Evolutionary conservation across 2,329 filamentous ascomycete species (phyloP).

Genomic region (Paraphoma sp.): DNA sequence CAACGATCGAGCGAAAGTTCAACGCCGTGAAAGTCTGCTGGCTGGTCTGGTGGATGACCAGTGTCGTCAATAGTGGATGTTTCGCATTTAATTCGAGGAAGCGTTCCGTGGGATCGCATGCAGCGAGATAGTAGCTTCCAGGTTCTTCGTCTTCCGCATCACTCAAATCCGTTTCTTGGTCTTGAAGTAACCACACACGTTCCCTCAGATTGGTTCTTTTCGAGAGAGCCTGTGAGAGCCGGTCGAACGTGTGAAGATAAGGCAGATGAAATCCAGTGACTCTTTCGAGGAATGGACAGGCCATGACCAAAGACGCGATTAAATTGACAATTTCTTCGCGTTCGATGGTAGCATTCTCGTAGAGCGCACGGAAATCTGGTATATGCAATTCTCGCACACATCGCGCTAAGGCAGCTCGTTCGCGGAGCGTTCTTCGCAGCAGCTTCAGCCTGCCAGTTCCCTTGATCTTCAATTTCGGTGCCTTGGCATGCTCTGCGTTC

Average conservation of each 20-base stretch:
- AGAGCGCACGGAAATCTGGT: slow-evolving; percentile 54
- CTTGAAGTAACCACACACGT: slow-evolving; percentile 61
- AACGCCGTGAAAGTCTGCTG: slow-evolving; percentile 47
- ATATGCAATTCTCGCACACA: slow-evolving; percentile 62
- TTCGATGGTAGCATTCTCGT: slow-evolving; percentile 48
- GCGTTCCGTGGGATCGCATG: slow-evolving; percentile 58
- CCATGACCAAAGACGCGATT: slow-evolving; percentile 64
- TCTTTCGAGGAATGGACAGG: slow-evolving; percentile 63
- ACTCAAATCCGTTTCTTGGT: slow-evolving; percentile 23
- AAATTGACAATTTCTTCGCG: slow-evolving; percentile 59
- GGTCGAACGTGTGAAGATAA: slow-evolving; percentile 61
- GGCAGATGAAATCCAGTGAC: slow-evolving; percentile 61
- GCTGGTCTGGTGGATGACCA: slow-evolving; percentile 54
- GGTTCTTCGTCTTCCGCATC: slow-evolving; percentile 42
- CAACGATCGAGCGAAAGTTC: slow-evolving; percentile 62
- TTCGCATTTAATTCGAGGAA: slow-evolving; percentile 62
- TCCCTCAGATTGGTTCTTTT: slow-evolving; percentile 61
- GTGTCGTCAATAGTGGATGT: slow-evolving; percentile 60
- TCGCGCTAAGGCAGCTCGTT: slow-evolving; percentile 58
- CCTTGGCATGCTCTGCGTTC: slow-evolving; percentile 45
- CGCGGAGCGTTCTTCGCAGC: slow-evolving; percentile 61
- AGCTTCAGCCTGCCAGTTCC: slow-evolving; percentile 60
- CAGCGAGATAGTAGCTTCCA: slow-evolving; percentile 40
- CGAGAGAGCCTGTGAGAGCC: slow-evolving; percentile 62
- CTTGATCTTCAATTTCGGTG: slow-evolving; percentile 52